These are phyloP conservation scores for Phytophthora constricta DNA, from an alignment of 352 stramenopile genomes.

Conservation along the genomic window DNA sequence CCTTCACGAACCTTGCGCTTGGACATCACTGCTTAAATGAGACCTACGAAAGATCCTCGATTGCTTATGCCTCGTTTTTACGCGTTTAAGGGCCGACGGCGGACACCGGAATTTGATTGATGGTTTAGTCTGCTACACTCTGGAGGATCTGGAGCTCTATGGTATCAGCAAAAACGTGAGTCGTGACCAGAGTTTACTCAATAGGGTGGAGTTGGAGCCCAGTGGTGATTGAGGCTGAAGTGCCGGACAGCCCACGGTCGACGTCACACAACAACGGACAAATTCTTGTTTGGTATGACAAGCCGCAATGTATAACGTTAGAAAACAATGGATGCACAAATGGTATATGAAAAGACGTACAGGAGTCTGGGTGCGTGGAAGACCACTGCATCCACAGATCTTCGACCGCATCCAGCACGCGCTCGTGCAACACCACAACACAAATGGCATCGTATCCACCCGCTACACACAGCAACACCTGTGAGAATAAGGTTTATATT, in stretches of 20 bases:
- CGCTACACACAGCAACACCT: constrained; percentile 49
- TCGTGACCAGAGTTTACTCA: too few relatives aligned
- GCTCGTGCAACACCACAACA: constrained; percentile 82
- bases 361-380: constrained; percentile 45
- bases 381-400: constrained; percentile 78
- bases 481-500: background rate
- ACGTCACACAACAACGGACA: constrained; percentile 74
- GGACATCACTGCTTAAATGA: constrained; percentile 6
- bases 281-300: constrained; percentile 43
- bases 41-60: background rate
- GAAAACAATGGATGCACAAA: constrained; percentile 1
- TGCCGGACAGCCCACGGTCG: constrained; percentile 27
- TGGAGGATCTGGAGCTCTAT: too few relatives aligned
- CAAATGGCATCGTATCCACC: constrained; percentile 97
- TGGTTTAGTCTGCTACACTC: too few relatives aligned
- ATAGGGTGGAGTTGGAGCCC: constrained; percentile 38
- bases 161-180: too few relatives aligned
- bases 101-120: background rate
- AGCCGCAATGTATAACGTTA: background rate
- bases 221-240: constrained; percentile 6
- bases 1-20: constrained; percentile 44
- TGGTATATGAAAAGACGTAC: constrained; percentile 35
- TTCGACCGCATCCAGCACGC: constrained; percentile 65
- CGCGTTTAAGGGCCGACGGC: too few relatives aligned
- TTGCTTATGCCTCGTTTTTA: constrained; percentile 2